Evolutionary conservation across 495 filamentous ascomycete genomes (phyloP), one percentile per base, ranked within the genome.

Genomic region (Bacidia gigantensis): DNA sequence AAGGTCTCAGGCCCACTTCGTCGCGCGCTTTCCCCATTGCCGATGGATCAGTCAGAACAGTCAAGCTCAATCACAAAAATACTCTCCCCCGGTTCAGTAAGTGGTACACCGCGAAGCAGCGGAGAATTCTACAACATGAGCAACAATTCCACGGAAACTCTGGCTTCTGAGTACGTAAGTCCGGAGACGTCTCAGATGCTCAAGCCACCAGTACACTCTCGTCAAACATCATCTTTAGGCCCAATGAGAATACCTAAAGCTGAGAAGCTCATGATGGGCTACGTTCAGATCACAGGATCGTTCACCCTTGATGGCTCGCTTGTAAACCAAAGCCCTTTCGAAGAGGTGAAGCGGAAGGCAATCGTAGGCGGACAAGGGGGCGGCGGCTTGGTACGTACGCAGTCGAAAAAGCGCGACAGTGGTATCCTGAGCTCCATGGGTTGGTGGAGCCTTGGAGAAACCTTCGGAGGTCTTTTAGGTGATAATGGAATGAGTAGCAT

Each of bases 211-310:
- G 62, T 74, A 10, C 84, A 87, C 64, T 65, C 63, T 25, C 78
- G 85, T 40, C 75, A 80, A 56, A 69, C 69, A 56, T 89, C 86
- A 22, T 79, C 69, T 56, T 59, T 84, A 18, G 67, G 69, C 2
- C 59, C 69, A 5, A 67, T 64, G 43, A 66, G 61, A 43, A 67
- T 72, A 20, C 61, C 69, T 26, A 73, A 67, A 56, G 55, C 77
- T 44, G 88, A 97, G 67, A 78, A 83, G 14, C 67, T 98, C 49
- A 89, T 98, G 80, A 97, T 98, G 92, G 92, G 89, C 10, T 98
- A 94, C 68, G 93, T 84, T 3, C 90, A 98, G 63, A 77, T 96
- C n/a, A 82, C 83, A 60, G 92, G 93, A 17, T 84, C 86, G 0
- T 98, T 97, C 56, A 87, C 82, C 0, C 67, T 97, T 5, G 92